phyloP scores from a whole-genome alignment of 257 asterid species.

The Nicotiana knightiana region DNA sequence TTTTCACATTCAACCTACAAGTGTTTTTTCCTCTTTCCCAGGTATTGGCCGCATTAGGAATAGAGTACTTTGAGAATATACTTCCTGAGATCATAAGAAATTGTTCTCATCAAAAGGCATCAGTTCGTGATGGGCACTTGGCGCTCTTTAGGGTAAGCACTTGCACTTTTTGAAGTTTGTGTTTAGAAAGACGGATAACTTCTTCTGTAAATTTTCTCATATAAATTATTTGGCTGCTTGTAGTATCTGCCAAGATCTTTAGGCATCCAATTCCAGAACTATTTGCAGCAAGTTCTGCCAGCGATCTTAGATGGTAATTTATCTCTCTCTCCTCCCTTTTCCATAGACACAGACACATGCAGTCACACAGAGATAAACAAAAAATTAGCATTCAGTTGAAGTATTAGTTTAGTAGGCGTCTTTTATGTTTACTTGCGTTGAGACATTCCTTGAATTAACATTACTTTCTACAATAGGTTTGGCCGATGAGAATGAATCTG shows the following conservation, averaged over 20 bases:
- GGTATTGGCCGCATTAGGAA: slow-evolving; percentile 97
- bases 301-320: slow-evolving; percentile 83
- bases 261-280: slow-evolving; percentile 95
- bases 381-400: not conserved
- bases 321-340: not conserved
- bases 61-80: slow-evolving; percentile 67
- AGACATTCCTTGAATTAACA: slow-evolving; percentile 2
- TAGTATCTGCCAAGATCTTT: slow-evolving; percentile 94
- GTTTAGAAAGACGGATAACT: not conserved
- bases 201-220: slow-evolving; percentile 4
- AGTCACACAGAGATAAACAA: not conserved
- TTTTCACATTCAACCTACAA: slow-evolving; percentile 7
- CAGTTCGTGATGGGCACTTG: slow-evolving; percentile 92
- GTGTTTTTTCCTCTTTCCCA: slow-evolving; percentile 23
- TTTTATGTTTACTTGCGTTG: not conserved
- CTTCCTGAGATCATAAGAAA: slow-evolving; percentile 86
- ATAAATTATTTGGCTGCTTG: slow-evolving; percentile 12
- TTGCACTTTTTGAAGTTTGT: not conserved
- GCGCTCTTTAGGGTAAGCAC: slow-evolving; percentile 75
- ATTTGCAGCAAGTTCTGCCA: slow-evolving; percentile 92
- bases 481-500: slow-evolving; percentile 99
- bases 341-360: not conserved
- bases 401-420: not conserved
- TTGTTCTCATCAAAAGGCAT: slow-evolving; percentile 89
- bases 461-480: slow-evolving; percentile 52